phyloP scores from a whole-genome alignment of 1,284 basidiomycete species.

The Mycosarcoma maydis region DNA sequence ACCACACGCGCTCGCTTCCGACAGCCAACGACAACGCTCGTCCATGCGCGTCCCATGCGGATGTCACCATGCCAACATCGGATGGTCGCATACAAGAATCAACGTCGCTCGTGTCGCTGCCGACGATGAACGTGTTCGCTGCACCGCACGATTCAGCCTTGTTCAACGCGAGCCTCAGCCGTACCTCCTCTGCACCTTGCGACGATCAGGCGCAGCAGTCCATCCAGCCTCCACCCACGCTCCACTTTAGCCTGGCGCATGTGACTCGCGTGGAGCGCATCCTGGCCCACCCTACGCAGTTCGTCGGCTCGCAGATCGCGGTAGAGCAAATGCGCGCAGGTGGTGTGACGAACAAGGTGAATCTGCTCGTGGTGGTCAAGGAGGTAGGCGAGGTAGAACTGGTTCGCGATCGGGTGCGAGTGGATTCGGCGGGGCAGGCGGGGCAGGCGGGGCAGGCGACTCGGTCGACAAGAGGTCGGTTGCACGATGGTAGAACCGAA shows the following conservation, averaged over 20 bases:
- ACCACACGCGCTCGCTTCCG: neutral
- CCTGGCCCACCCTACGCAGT: constrained; percentile 18
- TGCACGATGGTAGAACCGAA: constrained; percentile 8
- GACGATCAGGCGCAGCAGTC: too few relatives aligned
- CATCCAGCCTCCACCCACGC: constrained; percentile 35
- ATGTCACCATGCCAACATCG: too few relatives aligned
- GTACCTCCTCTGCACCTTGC: too few relatives aligned
- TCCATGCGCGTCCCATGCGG: too few relatives aligned
- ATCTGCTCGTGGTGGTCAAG: constrained; percentile 33
- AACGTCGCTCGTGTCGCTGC: neutral
- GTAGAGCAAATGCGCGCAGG: neutral
- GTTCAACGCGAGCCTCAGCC: too few relatives aligned
- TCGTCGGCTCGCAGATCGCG: neutral
- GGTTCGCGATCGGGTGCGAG: constrained; percentile 4
- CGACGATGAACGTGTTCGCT: constrained; percentile 12
- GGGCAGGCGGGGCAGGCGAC: too few relatives aligned
- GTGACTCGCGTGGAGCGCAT: constrained; percentile 26
- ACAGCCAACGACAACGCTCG: neutral
- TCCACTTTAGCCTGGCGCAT: constrained; percentile 14
- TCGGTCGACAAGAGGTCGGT: too few relatives aligned
- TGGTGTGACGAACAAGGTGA: constrained; percentile 1
- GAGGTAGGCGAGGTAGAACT: constrained; percentile 14
- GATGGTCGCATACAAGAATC: too few relatives aligned
- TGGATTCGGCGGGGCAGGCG: constrained; percentile 2
- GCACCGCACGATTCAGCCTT: constrained; percentile 4